These are phyloP conservation scores for Nicotiana noctiflora DNA, from an alignment of 257 asterid genomes.

Conservation along the genomic window DNA sequence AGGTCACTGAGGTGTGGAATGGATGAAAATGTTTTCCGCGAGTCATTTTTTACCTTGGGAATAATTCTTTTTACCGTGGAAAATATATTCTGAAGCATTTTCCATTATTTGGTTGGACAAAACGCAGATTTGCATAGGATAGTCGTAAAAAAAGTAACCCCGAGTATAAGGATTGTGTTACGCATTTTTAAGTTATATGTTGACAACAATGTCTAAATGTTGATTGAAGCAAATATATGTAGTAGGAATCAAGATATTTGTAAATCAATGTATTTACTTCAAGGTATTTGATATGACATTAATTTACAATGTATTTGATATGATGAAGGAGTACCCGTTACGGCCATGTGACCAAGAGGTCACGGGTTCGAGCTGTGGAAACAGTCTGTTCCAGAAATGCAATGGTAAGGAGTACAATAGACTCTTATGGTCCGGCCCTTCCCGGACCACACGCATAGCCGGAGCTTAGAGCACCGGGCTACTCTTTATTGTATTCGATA, in stretches of 20 bases:
- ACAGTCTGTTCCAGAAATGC: too few species aligned
- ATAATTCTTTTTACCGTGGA: not conserved
- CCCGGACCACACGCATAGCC: too few species aligned
- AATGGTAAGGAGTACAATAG: too few species aligned
- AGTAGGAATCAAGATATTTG: not conserved
- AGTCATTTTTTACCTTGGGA: not conserved
- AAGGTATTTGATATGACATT: too few species aligned
- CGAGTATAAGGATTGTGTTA: not conserved
- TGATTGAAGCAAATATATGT: not conserved
- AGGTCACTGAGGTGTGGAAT: not conserved
- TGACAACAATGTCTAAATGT: not conserved
- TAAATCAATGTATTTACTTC: not conserved
- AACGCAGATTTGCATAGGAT: not conserved
- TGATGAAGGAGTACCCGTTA: too few species aligned
- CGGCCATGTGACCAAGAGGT: too few species aligned
- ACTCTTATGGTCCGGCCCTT: too few species aligned
- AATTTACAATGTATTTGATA: too few species aligned
- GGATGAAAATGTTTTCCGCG: not conserved
- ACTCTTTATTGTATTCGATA: too few species aligned
- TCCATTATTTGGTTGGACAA: not conserved
- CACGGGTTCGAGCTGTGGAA: too few species aligned
- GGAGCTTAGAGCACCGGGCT: too few species aligned
- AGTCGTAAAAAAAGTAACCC: not conserved
- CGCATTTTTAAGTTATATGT: not conserved
- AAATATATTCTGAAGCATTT: not conserved